Base-by-base conservation (phyloP, 768 basidiomycete genomes). In the Lentinula detonsa region DNA sequence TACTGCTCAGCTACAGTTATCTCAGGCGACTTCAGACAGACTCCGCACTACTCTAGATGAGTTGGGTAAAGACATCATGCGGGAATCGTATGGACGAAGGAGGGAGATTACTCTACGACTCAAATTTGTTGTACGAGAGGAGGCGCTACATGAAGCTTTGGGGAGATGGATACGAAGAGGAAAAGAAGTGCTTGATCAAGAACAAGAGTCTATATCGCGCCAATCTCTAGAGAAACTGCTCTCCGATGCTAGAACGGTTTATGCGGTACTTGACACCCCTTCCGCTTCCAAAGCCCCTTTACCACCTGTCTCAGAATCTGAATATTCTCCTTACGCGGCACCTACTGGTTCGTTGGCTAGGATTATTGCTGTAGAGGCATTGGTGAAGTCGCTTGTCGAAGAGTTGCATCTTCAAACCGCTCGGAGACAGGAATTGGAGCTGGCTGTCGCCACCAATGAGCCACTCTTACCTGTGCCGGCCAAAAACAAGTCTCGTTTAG, bases 51-150 rank as follows among this genome's bases (percentile, higher is more conserved):
- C 82, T 1, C 73, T 93, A 16, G 90, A 91, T 62, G 85, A 90
- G 48, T 73, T 91, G 0, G 85, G 87, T 0, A 83, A 85, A 40
- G 87, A 91, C 57, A 75, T 90, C 34, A 79, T 85, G 39, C 83
- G 86, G 33, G 91, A 92, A 68, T 77, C 81, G 0, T 89, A 84
- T 61, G 91, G 90, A 2, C 81, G 91, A 16, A 75, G 91, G 23
- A 76, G 88, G 37, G 91, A 94, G 66, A 81, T 91, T 0, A 76
- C 81, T 0, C 67, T 91, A 31, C 74, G 91, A 10, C 81, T 93
- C 2, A 76, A 79, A 0, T 74, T 90, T 65, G 73, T 87, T 1
- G 78, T 78, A 0, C 74, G 88, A n/a, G 90, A 92, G 66, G 88
- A 90, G 67, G 70, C 74, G 31, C 65, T 87, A 0, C 73, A 77